Evolutionary conservation across 2,329 filamentous ascomycete genomes (phyloP), one percentile per base, ranked within the genome.

Genomic region (Sporothrix schenckii): DNA sequence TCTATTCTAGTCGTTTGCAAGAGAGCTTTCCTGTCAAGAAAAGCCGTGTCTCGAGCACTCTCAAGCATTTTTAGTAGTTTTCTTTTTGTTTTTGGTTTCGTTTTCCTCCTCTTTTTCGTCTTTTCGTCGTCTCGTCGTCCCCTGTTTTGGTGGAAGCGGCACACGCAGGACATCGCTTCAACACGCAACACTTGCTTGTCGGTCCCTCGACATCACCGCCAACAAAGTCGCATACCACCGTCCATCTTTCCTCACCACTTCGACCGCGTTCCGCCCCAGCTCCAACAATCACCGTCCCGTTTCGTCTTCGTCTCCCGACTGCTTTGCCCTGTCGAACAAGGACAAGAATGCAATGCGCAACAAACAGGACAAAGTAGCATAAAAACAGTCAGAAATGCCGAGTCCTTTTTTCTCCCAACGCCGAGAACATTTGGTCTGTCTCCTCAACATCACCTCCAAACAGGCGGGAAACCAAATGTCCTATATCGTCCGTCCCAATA

Each of bases 41-140:
- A 13, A 13, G 3, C 16, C 39, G 6, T 27, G 11, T 47, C n/a
- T 21, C 39, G 1, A 19, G 39, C 39, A 19, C n/a, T 47, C 58
- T 47, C 58, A 39, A 60, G 30, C 21, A 16, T 39, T 39, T 63
- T 63, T 47, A 47, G 1, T 39, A 16, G 27, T 56, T 58, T 63
- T 44, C n/a, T 27, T 63, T 63, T 47, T 63, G 39, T 63, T 63
- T 63, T 63, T 63, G 34, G 58, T 63, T 11, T 24, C 4, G 6
- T 63, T n/a, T n/a, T 53, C 50, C n/a, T 24, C 50, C 50, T 21
- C n/a, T 53, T 53, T 60, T 24, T 24, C 24, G 24, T 24, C 24
- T 24, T 24, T 24, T 24, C 24, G 24, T 24, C 24, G 24, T 24
- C 24, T 63, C n/a, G 34, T 19, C 39, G 39, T 27, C 58, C 39